Percentiles rank a stretch among this genome's conserved stretches.
phyloP scores from a whole-genome alignment of 768 basidiomycete species.

The Phylloporus sp. region DNA sequence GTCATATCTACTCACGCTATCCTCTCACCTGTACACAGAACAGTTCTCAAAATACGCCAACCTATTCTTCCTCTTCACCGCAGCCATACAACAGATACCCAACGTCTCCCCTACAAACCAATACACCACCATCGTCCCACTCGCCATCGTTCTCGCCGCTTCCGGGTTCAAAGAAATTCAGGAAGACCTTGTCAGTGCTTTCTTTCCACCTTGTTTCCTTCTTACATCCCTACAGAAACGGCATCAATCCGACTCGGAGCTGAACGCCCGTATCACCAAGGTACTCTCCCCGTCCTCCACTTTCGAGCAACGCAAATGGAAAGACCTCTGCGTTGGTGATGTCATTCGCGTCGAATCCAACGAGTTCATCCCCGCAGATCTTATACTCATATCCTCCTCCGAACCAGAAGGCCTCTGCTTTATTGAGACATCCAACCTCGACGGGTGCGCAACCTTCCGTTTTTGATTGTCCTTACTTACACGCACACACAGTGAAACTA shows the following conservation, averaged over 20 bases:
- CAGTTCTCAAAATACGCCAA: slow-evolving; percentile 99
- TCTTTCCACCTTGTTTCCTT: background rate
- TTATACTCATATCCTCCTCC: slow-evolving; percentile 80
- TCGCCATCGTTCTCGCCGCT: slow-evolving; percentile 83
- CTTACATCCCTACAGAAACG: slow-evolving; percentile 66
- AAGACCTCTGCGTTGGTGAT: slow-evolving; percentile 87
- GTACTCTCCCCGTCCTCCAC: slow-evolving; percentile 60
- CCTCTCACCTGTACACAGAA: slow-evolving; percentile 45
- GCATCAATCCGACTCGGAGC: slow-evolving; percentile 89
- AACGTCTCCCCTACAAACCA: slow-evolving; percentile 93
- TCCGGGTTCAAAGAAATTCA: slow-evolving; percentile 95
- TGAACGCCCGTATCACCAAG: slow-evolving; percentile 80
- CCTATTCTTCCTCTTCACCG: slow-evolving; percentile 97
- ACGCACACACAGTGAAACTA: slow-evolving; percentile 70
- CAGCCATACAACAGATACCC: slow-evolving; percentile 96
- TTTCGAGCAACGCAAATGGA: slow-evolving; percentile 81
- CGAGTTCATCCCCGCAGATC: slow-evolving; percentile 94
- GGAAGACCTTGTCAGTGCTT: slow-evolving; percentile 67
- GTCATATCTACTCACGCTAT: background rate
- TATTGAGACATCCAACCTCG: slow-evolving; percentile 95
- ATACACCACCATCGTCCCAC: slow-evolving; percentile 92
- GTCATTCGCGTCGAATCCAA: slow-evolving; percentile 87
- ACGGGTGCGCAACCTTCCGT: slow-evolving; percentile 61
- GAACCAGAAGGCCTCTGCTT: slow-evolving; percentile 98
- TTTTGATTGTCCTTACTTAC: background rate